Conservation (phyloP, 768 basidiomycete genomes). For the Mycena indigotica region DNA sequence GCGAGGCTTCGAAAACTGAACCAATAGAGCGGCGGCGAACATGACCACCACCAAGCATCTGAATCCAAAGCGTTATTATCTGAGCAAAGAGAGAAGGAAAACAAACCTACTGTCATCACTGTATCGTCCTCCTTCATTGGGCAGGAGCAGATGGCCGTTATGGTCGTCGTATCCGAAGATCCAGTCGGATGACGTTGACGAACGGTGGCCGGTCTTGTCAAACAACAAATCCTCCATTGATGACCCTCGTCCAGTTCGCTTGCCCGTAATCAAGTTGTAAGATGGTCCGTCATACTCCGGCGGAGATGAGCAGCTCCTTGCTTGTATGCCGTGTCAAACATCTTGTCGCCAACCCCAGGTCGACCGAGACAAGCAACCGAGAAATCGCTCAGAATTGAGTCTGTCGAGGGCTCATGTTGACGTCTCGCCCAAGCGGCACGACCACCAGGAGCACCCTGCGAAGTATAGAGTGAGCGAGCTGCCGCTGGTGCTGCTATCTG, state of each 20-base stretch:
- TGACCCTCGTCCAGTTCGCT: slow-evolving; percentile 31
- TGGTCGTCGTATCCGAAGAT: slow-evolving; percentile 59
- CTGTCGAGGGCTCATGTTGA: slow-evolving; percentile 56
- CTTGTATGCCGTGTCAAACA: slow-evolving; percentile 66
- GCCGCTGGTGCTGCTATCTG: slow-evolving; percentile 60
- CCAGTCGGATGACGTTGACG: slow-evolving; percentile 57
- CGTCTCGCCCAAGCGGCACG: slow-evolving; percentile 65
- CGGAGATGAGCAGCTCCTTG: slow-evolving; percentile 62
- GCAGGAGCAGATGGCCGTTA: slow-evolving; percentile 41
- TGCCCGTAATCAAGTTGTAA: slow-evolving; percentile 70
- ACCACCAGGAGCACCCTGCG: slow-evolving; percentile 54
- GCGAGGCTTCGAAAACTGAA: slow-evolving; percentile 66
- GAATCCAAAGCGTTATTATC: no score
- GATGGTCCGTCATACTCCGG: slow-evolving; percentile 46
- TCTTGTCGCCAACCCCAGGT: slow-evolving; percentile 84
- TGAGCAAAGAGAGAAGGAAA: neutral
- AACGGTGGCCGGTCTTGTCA: slow-evolving; percentile 59
- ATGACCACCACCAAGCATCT: slow-evolving; percentile 82
- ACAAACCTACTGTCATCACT: slow-evolving; percentile 69
- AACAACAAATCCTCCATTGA: slow-evolving; percentile 59
- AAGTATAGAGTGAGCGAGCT: slow-evolving; percentile 61
- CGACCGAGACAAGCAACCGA: slow-evolving; percentile 60
- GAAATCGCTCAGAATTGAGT: slow-evolving; percentile 68
- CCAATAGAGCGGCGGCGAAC: slow-evolving; percentile 69
- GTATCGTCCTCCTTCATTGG: slow-evolving; percentile 62